A percentile compares a stretch with the other conserved stretches of the same genome.
These are phyloP conservation scores for Quercus gilva DNA, from an alignment of 306 rosid genomes.

Conservation along the genomic window DNA sequence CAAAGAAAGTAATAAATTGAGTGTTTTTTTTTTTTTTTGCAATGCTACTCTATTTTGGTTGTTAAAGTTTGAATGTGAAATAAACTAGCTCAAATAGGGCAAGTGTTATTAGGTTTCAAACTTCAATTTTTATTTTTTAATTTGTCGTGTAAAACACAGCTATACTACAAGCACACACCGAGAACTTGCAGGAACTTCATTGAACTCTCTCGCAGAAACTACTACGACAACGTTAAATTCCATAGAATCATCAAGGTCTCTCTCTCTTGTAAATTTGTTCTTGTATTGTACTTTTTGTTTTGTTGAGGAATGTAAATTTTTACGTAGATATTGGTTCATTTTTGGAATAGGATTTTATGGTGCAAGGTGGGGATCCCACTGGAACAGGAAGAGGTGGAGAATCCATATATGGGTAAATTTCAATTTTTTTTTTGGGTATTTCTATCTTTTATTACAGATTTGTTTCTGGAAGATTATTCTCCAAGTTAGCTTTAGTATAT, in stretches of 20 bases:
- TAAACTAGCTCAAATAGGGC: background rate
- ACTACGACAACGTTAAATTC: slow-evolving; percentile 87
- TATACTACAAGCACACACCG: slow-evolving; percentile 91
- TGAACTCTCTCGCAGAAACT: slow-evolving; percentile 90
- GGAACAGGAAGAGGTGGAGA: slow-evolving; percentile 99
- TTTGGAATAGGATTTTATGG: slow-evolving; percentile 79
- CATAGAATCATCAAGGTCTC: slow-evolving; percentile 94
- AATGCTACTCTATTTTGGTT: background rate
- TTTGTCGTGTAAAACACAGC: slow-evolving; percentile 26
- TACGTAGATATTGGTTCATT: slow-evolving; percentile 19
- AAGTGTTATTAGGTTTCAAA: background rate
- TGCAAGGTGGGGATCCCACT: slow-evolving; percentile 99
- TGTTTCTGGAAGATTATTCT: background rate
- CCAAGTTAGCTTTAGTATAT: background rate
- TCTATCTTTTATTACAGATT: background rate
- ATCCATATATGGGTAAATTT: slow-evolving; percentile 87
- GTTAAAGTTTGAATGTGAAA: background rate
- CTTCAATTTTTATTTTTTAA: background rate
- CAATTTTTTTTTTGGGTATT: background rate
- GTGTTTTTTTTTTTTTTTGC: background rate
- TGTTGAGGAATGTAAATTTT: background rate
- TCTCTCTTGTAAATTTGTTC: background rate
- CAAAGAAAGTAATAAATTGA: background rate
- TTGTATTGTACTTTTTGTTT: background rate
- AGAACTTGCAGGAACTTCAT: slow-evolving; percentile 95